phyloP scores from a whole-genome alignment of 768 basidiomycete species.

The Lactarius tabidus region DNA sequence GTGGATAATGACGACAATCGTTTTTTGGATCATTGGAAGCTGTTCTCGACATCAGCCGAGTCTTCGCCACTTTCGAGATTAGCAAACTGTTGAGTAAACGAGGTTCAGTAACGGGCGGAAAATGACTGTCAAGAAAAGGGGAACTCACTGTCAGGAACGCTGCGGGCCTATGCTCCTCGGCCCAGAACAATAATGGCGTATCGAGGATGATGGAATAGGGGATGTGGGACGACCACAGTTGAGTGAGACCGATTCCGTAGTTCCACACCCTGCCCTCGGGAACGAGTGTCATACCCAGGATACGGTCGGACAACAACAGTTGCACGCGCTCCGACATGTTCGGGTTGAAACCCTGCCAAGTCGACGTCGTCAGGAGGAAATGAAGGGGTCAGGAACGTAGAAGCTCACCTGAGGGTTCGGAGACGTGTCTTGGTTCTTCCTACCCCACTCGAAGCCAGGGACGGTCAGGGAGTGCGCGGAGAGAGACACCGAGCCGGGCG shows the following conservation, averaged over 20 bases:
- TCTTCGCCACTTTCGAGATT: constrained; percentile 88
- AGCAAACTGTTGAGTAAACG: constrained; percentile 59
- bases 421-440: constrained; percentile 87
- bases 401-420: constrained; percentile 64
- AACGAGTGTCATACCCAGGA: constrained; percentile 93
- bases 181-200: constrained; percentile 95
- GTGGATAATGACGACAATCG: constrained; percentile 29
- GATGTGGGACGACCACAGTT: constrained; percentile 81
- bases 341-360: constrained; percentile 82
- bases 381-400: constrained; percentile 1
- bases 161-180: constrained; percentile 89
- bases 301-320: constrained; percentile 88
- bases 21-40: constrained; percentile 57
- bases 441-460: constrained; percentile 96
- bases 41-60: constrained; percentile 93
- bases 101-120: neutral
- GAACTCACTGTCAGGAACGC: constrained; percentile 86
- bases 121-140: neutral
- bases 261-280: constrained; percentile 97
- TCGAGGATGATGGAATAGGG: constrained; percentile 83
- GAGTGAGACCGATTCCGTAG: constrained; percentile 91
- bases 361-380: constrained; percentile 3
- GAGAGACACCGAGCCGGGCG: constrained; percentile 94
- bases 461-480: constrained; percentile 89
- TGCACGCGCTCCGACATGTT: constrained; percentile 97